These are phyloP conservation scores for Maudiozyma barnettii DNA, from an alignment of 805 yeast species.

Conservation along the genomic window DNA sequence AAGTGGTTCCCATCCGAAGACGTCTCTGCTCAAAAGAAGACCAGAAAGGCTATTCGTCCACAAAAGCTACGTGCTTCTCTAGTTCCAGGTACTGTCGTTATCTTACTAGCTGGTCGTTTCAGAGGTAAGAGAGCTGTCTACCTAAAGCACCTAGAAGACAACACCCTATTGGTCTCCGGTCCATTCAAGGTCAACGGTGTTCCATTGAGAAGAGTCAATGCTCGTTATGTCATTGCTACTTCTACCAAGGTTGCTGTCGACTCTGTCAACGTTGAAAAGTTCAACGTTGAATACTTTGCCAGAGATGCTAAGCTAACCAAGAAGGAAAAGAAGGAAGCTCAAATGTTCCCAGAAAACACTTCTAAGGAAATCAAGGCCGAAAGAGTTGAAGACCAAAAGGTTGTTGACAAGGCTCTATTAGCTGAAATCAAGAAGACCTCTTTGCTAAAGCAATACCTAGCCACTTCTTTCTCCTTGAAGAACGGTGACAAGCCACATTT, in stretches of 20 bases:
- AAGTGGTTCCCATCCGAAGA: conserved; percentile 91
- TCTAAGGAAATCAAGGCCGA: conserved; percentile 84
- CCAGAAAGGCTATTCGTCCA: conserved; percentile 85
- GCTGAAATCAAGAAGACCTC: conserved; percentile 94
- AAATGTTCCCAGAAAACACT: conserved; percentile 69
- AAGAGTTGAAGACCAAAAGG: conserved; percentile 93
- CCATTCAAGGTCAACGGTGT: conserved; percentile 99
- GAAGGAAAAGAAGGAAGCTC: conserved; percentile 78
- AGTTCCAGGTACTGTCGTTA: conserved; percentile 95
- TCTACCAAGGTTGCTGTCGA: conserved; percentile 78
- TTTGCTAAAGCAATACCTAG: conserved; percentile 88
- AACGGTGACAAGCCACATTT: conserved; percentile 97
- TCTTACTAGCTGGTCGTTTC: conserved; percentile 97
- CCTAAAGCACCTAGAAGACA: conserved; percentile 93
- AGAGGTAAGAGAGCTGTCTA: conserved; percentile 98
- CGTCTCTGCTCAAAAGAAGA: conserved; percentile 73
- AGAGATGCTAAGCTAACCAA: conserved; percentile 72
- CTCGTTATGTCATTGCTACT: conserved; percentile 97
- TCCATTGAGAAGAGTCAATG: conserved; percentile 96
- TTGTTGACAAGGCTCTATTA: conserved; percentile 82
- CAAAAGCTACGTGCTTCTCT: conserved; percentile 89
- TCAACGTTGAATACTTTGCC: conserved; percentile 88
- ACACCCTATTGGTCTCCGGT: conserved; percentile 92
- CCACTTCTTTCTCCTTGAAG: conserved; percentile 90
- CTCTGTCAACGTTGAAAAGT: conserved; percentile 76